These are phyloP conservation scores for Debaryomyces nepalensis DNA, from an alignment of 1,139 yeast species.

Conservation along the genomic window DNA sequence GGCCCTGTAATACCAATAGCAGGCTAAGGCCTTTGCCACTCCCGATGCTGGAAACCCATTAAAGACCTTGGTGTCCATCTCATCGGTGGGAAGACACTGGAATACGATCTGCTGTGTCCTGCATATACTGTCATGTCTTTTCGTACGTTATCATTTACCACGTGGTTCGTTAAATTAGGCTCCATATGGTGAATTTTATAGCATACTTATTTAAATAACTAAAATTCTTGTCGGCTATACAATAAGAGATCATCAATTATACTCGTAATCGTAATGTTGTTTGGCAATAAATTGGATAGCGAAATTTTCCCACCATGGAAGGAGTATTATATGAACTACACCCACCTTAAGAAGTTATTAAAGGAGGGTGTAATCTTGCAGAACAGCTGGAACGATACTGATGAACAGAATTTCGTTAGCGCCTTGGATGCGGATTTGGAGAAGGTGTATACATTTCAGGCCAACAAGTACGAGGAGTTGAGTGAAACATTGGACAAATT, in stretches of 20 bases:
- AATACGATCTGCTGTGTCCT: neutral
- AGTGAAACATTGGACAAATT: constrained; percentile 65
- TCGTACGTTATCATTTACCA: too few species aligned
- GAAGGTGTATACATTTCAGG: constrained; percentile 90
- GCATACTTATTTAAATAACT: neutral
- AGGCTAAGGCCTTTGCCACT: too few species aligned
- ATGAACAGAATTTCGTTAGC: constrained; percentile 81
- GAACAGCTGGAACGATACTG: constrained; percentile 72
- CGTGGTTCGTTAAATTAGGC: too few species aligned
- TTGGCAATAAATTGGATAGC: constrained; percentile 79
- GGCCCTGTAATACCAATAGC: too few species aligned
- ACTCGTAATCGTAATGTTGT: constrained; percentile 60
- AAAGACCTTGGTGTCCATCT: too few species aligned
- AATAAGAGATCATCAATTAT: constrained; percentile 13
- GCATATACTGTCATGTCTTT: neutral
- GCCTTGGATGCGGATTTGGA: constrained; percentile 86
- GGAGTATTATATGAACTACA: constrained; percentile 79
- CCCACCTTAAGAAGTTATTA: constrained; percentile 73
- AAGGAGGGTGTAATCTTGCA: constrained; percentile 73
- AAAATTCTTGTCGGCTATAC: neutral
- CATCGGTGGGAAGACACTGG: too few species aligned
- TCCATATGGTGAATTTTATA: too few species aligned
- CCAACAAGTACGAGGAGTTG: constrained; percentile 68
- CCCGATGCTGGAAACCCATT: too few species aligned
- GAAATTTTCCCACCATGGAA: constrained; percentile 92